These are phyloP conservation scores for Penicillium soppii DNA, from an alignment of 495 filamentous ascomycete species.

Conservation along the genomic window DNA sequence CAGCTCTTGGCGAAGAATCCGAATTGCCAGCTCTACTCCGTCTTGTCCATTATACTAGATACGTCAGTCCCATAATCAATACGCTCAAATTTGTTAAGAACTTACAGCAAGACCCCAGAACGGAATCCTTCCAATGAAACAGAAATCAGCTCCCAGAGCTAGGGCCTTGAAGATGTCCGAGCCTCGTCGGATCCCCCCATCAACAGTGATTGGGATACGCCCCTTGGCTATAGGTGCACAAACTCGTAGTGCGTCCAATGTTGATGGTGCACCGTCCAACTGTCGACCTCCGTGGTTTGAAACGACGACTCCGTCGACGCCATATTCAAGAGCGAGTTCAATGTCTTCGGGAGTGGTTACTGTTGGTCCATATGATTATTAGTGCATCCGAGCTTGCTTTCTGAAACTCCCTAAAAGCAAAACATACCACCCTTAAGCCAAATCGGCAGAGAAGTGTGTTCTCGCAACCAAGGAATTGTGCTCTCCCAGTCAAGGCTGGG, in stretches of 20 bases:
- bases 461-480: conserved; percentile 83
- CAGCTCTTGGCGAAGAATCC: conserved; percentile 38
- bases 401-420: neutral
- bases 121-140: conserved; percentile 76
- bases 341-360: conserved; percentile 80
- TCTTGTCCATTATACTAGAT: conserved; percentile 41
- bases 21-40: conserved; percentile 37
- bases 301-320: conserved; percentile 82
- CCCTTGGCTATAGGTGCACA: conserved; percentile 81
- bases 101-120: conserved; percentile 66
- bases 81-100: conserved; percentile 10
- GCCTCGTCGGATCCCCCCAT: conserved; percentile 82
- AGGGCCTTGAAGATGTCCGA: conserved; percentile 94
- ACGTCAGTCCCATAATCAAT: conserved; percentile 7
- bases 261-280: conserved; percentile 82
- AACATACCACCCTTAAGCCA: conserved; percentile 74
- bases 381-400: neutral
- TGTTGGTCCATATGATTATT: conserved; percentile 6
- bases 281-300: conserved; percentile 94
- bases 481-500: conserved; percentile 75
- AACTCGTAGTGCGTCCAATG: conserved; percentile 81
- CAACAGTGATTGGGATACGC: conserved; percentile 78
- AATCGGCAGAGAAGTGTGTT: conserved; percentile 87
- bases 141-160: conserved; percentile 80
- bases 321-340: conserved; percentile 68